Percentiles rank a stretch among this genome's conserved stretches.
phyloP scores from a whole-genome alignment of 306 rosid genomes.

The Arachis hypogaea region DNA sequence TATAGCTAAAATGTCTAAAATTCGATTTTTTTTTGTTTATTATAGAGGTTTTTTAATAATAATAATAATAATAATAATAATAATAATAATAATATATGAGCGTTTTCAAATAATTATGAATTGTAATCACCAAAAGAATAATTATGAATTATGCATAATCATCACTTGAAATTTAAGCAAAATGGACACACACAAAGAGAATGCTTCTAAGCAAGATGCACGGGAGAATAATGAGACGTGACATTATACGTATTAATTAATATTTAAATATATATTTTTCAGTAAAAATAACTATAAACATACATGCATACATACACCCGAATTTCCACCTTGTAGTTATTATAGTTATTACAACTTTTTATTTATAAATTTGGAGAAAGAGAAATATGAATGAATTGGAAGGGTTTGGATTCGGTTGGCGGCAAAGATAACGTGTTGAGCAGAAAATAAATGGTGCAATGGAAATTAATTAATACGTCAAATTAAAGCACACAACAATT shows the following conservation, averaged over 20 bases:
- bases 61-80: too few relatives aligned
- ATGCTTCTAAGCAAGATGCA: slow-evolving; percentile 5
- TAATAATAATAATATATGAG: too few relatives aligned
- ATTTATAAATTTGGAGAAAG: not conserved
- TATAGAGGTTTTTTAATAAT: too few relatives aligned
- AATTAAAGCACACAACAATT: slow-evolving; percentile 24
- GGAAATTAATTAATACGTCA: slow-evolving; percentile 18
- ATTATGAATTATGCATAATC: not conserved
- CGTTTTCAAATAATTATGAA: too few relatives aligned
- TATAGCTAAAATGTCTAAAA: too few relatives aligned
- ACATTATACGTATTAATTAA: not conserved
- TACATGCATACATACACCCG: too few relatives aligned
- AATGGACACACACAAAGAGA: not conserved
- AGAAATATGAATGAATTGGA: slow-evolving; percentile 1
- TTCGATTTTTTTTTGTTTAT: too few relatives aligned
- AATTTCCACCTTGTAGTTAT: too few relatives aligned
- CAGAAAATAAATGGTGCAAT: slow-evolving; percentile 13
- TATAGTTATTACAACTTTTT: too few relatives aligned
- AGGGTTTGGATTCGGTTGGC: slow-evolving; percentile 34
- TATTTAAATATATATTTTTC: too few relatives aligned
- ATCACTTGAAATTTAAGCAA: not conserved
- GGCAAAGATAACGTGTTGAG: slow-evolving; percentile 37
- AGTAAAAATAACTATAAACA: too few relatives aligned
- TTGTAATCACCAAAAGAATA: too few relatives aligned
- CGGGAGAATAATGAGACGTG: not conserved